A percentile compares a stretch with the other conserved stretches of the same genome.
These are phyloP conservation scores for Bigelowiella natans DNA, from an alignment of 78 protist genomes.

Conservation along the genomic window DNA sequence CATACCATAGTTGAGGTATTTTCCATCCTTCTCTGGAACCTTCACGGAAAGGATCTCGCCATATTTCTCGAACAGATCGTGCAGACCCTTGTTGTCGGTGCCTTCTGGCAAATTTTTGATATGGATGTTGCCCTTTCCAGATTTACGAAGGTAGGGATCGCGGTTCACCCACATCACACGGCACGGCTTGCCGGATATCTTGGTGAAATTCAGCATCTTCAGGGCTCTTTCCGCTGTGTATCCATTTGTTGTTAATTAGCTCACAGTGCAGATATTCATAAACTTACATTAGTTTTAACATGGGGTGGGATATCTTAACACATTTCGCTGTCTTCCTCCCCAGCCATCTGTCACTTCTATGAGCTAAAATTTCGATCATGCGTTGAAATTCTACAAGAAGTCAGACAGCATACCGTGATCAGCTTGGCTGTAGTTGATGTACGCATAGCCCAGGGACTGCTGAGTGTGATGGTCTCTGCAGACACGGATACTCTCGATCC, in stretches of 20 bases:
- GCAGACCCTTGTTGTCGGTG: constrained; percentile 73
- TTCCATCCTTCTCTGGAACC: constrained; percentile 58
- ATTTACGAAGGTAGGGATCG: constrained; percentile 84
- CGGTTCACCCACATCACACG: constrained; percentile 96
- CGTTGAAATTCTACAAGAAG: no score
- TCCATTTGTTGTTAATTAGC: not conserved
- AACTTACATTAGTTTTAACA: no score
- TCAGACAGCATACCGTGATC: constrained; percentile 42
- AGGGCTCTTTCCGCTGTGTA: constrained; percentile 84
- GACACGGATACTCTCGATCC: constrained; percentile 81
- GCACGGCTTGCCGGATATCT: constrained; percentile 67
- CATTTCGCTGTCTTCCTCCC: no score
- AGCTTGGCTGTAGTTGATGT: constrained; percentile 83
- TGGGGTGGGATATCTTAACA: no score
- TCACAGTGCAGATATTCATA: not conserved
- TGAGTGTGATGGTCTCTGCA: constrained; percentile 81
- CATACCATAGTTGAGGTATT: constrained; percentile 85
- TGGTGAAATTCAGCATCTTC: constrained; percentile 81
- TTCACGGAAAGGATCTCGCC: constrained; percentile 67
- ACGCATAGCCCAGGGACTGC: constrained; percentile 89
- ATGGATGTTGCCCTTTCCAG: constrained; percentile 92
- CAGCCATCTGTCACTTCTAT: no score
- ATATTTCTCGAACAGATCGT: constrained; percentile 74
- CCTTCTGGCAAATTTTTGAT: constrained; percentile 79
- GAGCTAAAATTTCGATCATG: no score